Percentiles rank a stretch among this genome's conserved stretches.
phyloP scores from a whole-genome alignment of 305 asterid genomes.

The Fraxinus greggii region DNA sequence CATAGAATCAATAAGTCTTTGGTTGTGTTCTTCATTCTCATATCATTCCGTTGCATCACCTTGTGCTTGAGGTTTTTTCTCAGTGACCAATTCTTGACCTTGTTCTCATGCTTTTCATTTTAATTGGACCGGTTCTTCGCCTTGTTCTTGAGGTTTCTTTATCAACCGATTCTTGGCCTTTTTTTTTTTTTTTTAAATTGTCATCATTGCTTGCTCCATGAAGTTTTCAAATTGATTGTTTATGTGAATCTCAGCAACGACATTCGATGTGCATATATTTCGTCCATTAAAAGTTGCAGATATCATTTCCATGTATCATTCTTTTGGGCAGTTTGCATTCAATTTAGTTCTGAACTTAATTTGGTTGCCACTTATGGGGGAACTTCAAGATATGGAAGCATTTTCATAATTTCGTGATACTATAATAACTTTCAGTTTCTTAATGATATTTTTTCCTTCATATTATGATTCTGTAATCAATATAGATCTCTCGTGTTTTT shows the following conservation, averaged over 20 bases:
- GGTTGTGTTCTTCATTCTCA: not conserved
- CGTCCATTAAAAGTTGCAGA: not conserved
- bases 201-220: not conserved
- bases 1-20: not conserved
- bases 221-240: not conserved
- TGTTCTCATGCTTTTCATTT: not conserved
- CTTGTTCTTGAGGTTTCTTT: not conserved
- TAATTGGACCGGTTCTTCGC: not conserved
- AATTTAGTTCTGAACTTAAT: not conserved
- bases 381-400: not conserved
- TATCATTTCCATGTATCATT: not conserved
- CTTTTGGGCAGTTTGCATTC: not conserved
- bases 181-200: too few relatives aligned
- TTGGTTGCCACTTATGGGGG: not conserved
- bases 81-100: not conserved
- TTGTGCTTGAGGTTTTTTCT: not conserved
- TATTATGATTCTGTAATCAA: not conserved
- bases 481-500: slow-evolving; percentile 7
- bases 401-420: not conserved
- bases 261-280: not conserved
- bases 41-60: not conserved
- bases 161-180: not conserved
- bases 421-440: not conserved
- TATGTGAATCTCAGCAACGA: not conserved
- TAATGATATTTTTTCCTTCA: not conserved